phyloP scores from a whole-genome alignment of 805 yeast species.

The Schwanniomyces pseudopolymorphus region DNA sequence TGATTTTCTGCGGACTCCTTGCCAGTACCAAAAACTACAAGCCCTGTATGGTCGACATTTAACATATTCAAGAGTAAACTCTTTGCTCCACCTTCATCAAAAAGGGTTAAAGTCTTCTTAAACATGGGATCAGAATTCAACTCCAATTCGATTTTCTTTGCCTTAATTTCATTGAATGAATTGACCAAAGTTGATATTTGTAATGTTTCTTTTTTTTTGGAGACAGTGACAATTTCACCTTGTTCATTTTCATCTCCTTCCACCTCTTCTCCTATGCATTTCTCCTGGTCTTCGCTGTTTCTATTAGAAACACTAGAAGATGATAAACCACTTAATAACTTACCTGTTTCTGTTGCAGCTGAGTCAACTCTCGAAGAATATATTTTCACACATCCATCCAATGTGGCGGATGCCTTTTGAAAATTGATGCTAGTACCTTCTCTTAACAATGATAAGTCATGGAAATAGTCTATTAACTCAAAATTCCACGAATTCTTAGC shows the following conservation, averaged over 20 bases:
- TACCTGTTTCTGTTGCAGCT: slow-evolving; percentile 87
- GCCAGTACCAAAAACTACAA: slow-evolving; percentile 68
- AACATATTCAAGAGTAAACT: slow-evolving; percentile 64
- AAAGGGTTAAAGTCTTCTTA: slow-evolving; percentile 71
- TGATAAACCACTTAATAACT: slow-evolving; percentile 73
- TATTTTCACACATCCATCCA: slow-evolving; percentile 93
- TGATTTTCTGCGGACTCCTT: slow-evolving; percentile 26
- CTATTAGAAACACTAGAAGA: slow-evolving; percentile 25
- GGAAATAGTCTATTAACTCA: slow-evolving; percentile 52
- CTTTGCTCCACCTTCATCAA: slow-evolving; percentile 83
- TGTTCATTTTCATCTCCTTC: slow-evolving; percentile 18
- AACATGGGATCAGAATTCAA: slow-evolving; percentile 71
- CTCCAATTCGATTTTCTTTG: slow-evolving; percentile 63
- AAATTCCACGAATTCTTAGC: slow-evolving; percentile 50
- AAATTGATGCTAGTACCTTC: slow-evolving; percentile 65
- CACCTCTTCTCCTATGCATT: slow-evolving; percentile 18
- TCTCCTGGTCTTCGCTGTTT: slow-evolving; percentile 20
- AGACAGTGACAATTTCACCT: slow-evolving; percentile 1
- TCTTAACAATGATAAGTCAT: slow-evolving; percentile 46
- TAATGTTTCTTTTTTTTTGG: not conserved
- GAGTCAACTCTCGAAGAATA: slow-evolving; percentile 90
- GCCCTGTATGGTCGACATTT: slow-evolving; percentile 48
- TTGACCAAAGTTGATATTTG: slow-evolving; percentile 39
- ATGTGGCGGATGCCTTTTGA: slow-evolving; percentile 85
- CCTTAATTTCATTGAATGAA: slow-evolving; percentile 47